phyloP scores from a whole-genome alignment of 2,329 filamentous ascomycete genomes.

The Pseudogymnoascus verrucosus region DNA sequence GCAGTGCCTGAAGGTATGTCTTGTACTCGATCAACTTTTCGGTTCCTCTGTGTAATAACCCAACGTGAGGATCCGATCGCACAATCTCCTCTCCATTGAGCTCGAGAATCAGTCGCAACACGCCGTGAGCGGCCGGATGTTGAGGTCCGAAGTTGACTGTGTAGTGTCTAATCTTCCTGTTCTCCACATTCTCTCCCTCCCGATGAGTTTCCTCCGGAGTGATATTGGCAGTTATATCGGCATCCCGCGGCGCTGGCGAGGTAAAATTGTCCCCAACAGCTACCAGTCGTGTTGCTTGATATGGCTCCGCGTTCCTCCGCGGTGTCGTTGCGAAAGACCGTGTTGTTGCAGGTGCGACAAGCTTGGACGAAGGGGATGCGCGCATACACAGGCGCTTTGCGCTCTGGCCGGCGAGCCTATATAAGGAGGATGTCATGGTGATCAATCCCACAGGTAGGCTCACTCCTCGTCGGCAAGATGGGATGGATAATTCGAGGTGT shows the following conservation, averaged over 20 bases:
- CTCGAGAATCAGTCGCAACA: slow-evolving; percentile 94
- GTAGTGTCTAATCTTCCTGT: slow-evolving; percentile 93
- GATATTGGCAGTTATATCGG: slow-evolving; percentile 14
- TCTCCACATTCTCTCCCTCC: slow-evolving; percentile 36
- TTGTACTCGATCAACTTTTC: slow-evolving; percentile 99
- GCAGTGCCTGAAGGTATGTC: slow-evolving; percentile 94
- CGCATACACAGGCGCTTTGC: slow-evolving; percentile 59
- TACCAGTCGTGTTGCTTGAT: slow-evolving; percentile 41
- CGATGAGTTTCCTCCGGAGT: slow-evolving; percentile 34
- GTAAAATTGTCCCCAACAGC: slow-evolving; percentile 57
- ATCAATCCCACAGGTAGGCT: slow-evolving; percentile 12
- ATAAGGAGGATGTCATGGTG: slow-evolving; percentile 64
- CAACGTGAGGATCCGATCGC: slow-evolving; percentile 92
- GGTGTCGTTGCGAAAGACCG: slow-evolving; percentile 61
- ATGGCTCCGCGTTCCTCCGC: slow-evolving; percentile 54
- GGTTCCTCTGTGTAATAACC: slow-evolving; percentile 89
- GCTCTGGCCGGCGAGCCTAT: slow-evolving; percentile 63
- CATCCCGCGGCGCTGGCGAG: slow-evolving; percentile 30
- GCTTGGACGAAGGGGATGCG: slow-evolving; percentile 27
- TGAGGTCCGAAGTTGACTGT: slow-evolving; percentile 99
- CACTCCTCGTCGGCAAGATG: slow-evolving; percentile 14
- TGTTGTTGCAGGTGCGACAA: slow-evolving; percentile 31
- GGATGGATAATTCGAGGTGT: slow-evolving; percentile 5
- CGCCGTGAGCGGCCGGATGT: slow-evolving; percentile 96
- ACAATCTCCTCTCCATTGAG: slow-evolving; percentile 97